Evolutionary conservation across 2,329 filamentous ascomycete genomes (phyloP), one percentile per base, ranked within the genome.

Genomic region (Aspergillus sp.): DNA sequence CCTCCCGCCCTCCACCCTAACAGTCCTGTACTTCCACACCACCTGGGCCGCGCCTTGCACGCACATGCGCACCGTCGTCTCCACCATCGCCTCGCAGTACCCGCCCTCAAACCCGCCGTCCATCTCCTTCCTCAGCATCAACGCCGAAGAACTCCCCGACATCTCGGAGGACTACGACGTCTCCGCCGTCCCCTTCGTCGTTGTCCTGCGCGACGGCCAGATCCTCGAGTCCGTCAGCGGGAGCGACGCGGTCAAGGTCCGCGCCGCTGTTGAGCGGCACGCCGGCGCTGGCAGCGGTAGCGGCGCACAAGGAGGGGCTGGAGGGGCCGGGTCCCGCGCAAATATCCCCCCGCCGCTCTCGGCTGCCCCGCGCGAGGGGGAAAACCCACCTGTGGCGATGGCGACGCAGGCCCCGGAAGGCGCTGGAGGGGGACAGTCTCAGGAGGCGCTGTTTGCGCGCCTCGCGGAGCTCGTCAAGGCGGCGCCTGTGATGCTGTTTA

Each of bases 401-500:
- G 51, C 56, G 15, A 57, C 55, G 3, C 53, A 57, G 36, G 27
- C 49, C 2, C 53, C 53, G 5, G 42, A 49, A 15, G 34, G 45
- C 4, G 39, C 50, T 3, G 42, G 53, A 2, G 37, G 44, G 8
- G 71, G 65, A 35, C 72, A 78, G 59, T 72, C 73, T 30, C 89
- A 89, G 64, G 85, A 95, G 58, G 86, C 93, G 44, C 67, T 98
- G 33, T 79, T 86, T 60, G 79, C 82, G 58, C 74, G 89, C 19
- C 69, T 98, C 24, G 73, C 65, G 13, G 83, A 93, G 47, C 72
- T 98, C 22, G 89, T 96, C 45, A 93, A 89, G 67, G 91, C 91
- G 4, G 89, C 91, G 19, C 86, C 88, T 0, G 88, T 98, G 19
- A 98, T 98, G 91, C 70, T 98, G 16, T 98, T 98, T 63, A 94